phyloP scores from a whole-genome alignment of 2,329 filamentous ascomycete species.

The Diaporthe ampelina region DNA sequence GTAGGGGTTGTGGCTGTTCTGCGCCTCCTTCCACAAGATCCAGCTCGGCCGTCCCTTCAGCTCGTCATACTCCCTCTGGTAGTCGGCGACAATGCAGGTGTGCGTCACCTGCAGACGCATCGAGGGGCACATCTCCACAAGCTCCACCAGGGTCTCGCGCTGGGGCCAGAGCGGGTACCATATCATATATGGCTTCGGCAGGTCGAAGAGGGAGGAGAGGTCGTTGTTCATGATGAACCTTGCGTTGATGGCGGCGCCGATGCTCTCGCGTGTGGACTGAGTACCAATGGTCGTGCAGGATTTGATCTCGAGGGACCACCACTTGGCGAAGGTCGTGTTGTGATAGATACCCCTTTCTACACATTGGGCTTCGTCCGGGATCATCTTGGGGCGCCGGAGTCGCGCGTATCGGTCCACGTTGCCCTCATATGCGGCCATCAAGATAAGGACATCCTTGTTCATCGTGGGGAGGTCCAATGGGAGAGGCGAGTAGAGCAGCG shows the following conservation, averaged over 20 bases:
- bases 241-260: background rate
- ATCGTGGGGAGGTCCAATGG: background rate
- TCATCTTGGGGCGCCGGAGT: background rate
- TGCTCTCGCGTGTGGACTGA: background rate
- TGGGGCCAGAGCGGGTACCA: slow-evolving; percentile 1
- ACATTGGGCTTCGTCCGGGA: background rate
- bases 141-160: background rate
- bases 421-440: slow-evolving; percentile 26
- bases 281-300: background rate
- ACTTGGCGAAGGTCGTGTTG: background rate
- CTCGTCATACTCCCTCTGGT: background rate
- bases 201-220: background rate
- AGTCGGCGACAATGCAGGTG: background rate
- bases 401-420: slow-evolving; percentile 18
- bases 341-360: background rate
- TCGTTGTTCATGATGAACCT: slow-evolving; percentile 4
- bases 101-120: background rate
- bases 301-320: background rate
- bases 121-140: background rate
- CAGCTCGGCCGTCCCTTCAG: background rate
- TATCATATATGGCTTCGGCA: background rate
- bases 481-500: background rate
- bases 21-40: background rate
- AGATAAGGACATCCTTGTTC: slow-evolving; percentile 8
- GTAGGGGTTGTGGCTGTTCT: slow-evolving; percentile 1